phyloP scores from a whole-genome alignment of 2,329 filamentous ascomycete species.

The Fusarium sp. region DNA sequence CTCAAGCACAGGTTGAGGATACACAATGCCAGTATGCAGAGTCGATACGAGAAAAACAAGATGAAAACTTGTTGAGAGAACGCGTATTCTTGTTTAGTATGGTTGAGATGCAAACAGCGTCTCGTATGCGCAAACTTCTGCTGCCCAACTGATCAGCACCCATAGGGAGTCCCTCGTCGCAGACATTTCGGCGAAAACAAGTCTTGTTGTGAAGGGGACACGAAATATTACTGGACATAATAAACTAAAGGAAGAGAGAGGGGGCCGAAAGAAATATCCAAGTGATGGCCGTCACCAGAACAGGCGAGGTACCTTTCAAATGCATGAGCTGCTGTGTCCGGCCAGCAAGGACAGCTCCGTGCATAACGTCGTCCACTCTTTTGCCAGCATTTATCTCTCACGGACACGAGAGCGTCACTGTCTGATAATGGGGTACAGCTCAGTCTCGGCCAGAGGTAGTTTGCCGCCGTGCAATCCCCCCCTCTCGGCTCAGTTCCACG shows the following conservation, averaged over 20 bases:
- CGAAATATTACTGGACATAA: neutral
- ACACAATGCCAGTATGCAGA: neutral
- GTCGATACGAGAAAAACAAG: neutral
- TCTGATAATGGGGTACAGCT: neutral
- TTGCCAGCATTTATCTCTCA: neutral
- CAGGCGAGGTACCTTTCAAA: neutral
- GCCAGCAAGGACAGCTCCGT: neutral
- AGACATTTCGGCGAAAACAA: neutral
- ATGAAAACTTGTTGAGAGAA: neutral
- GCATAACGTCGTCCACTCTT: neutral
- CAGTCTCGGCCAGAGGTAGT: neutral
- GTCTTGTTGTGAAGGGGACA: neutral
- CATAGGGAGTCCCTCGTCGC: neutral
- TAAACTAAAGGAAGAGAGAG: neutral
- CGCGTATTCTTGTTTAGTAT: neutral
- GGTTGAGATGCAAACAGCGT: neutral
- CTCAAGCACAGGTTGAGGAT: neutral
- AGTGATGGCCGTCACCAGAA: neutral
- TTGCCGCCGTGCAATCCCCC: neutral
- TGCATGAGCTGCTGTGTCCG: neutral
- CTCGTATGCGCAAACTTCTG: neutral
- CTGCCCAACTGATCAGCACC: neutral
- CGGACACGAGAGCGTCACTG: neutral
- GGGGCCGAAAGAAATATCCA: neutral
- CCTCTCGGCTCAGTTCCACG: neutral